phyloP scores from a whole-genome alignment of 495 filamentous ascomycete species.

The Aspergillus taichungensis region DNA sequence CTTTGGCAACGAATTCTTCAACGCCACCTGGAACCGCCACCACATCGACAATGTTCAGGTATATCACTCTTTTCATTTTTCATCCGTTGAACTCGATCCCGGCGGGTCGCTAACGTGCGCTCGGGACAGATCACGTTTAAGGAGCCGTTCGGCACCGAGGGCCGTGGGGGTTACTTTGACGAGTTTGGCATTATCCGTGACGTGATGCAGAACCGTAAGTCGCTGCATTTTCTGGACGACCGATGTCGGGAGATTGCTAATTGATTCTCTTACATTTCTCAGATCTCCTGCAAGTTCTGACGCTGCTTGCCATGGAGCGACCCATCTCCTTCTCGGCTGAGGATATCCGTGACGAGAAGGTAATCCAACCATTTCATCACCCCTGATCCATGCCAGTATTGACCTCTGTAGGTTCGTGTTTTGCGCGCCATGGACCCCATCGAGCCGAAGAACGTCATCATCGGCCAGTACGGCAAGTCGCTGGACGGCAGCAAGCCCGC shows the following conservation, averaged over 20 bases:
- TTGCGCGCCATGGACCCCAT: slow-evolving; percentile 89
- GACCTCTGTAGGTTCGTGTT: slow-evolving; percentile 52
- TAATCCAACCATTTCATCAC: slow-evolving; percentile 18
- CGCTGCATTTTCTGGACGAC: neutral
- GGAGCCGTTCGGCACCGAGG: slow-evolving; percentile 99
- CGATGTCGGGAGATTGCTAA: slow-evolving; percentile 12
- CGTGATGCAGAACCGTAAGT: slow-evolving; percentile 86
- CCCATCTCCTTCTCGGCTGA: slow-evolving; percentile 97
- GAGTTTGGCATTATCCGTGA: slow-evolving; percentile 99
- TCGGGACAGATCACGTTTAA: slow-evolving; percentile 81
- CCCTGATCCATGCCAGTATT: neutral
- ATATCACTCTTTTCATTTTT: slow-evolving; percentile 3
- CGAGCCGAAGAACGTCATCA: slow-evolving; percentile 99
- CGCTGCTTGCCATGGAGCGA: slow-evolving; percentile 94
- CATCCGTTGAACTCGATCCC: neutral
- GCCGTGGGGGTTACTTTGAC: slow-evolving; percentile 97
- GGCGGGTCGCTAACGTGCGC: neutral
- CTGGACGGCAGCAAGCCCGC: slow-evolving; percentile 94
- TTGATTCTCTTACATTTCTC: neutral
- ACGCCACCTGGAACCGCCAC: slow-evolving; percentile 97
- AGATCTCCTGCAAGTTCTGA: slow-evolving; percentile 92
- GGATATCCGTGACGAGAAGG: slow-evolving; percentile 98
- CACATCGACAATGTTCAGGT: slow-evolving; percentile 95
- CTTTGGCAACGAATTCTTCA: slow-evolving; percentile 99
- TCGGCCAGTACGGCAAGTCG: slow-evolving; percentile 96